A percentile compares a stretch with the other conserved stretches of the same genome.
phyloP scores from a whole-genome alignment of 371 early-diverging fungal species.

The Lichtheimia hyalospora region DNA sequence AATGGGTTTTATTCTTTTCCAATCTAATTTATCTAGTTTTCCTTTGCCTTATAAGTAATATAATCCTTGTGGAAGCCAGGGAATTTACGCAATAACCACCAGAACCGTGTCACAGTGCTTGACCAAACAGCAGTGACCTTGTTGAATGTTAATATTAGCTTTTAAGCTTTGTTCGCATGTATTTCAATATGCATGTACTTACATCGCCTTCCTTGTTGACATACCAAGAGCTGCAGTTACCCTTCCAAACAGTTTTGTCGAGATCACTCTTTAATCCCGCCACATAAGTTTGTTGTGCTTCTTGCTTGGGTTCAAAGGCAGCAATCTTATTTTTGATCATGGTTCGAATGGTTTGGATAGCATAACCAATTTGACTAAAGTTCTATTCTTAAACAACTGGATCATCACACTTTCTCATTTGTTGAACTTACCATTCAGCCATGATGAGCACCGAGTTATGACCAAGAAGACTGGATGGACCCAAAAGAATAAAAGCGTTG shows the following conservation, averaged over 20 bases:
- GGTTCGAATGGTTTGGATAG: conserved; percentile 17
- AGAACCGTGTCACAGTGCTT: conserved; percentile 10
- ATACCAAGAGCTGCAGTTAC: conserved; percentile 9
- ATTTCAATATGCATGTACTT: neutral
- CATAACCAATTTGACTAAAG: conserved; percentile 22
- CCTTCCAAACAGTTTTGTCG: conserved; percentile 26
- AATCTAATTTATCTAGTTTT: no score
- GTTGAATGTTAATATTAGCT: neutral
- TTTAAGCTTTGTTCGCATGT: no score
- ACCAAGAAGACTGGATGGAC: conserved; percentile 24
- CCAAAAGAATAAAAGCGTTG: conserved; percentile 42
- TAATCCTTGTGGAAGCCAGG: neutral
- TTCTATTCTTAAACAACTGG: neutral
- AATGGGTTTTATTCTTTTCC: no score
- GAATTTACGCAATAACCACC: conserved; percentile 9
- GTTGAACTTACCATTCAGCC: conserved; percentile 15
- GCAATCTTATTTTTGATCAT: conserved; percentile 17
- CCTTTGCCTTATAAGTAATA: no score
- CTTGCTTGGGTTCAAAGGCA: conserved; percentile 21
- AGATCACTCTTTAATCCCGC: conserved; percentile 16
- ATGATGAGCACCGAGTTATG: conserved; percentile 18
- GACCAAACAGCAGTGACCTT: conserved; percentile 11
- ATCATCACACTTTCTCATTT: neutral
- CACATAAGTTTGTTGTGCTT: conserved; percentile 20
- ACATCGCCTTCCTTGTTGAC: conserved; percentile 6